These are phyloP conservation scores for Phytophthora constricta DNA, from an alignment of 352 stramenopile genomes.

Conservation along the genomic window DNA sequence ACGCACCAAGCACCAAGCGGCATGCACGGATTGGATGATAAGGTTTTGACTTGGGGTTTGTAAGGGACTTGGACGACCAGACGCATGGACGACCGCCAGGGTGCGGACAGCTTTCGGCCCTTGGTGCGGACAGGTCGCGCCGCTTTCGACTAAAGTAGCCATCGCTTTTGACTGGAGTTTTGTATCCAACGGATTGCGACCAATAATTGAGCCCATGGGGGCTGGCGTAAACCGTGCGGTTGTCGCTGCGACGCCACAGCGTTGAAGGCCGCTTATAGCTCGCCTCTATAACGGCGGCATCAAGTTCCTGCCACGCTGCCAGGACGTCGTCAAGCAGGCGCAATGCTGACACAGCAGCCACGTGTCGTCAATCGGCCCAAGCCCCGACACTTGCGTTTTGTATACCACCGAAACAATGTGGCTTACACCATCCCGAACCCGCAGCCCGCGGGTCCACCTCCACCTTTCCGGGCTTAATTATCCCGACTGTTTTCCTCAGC, in stretches of 20 bases:
- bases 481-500: too few species aligned
- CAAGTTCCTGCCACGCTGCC: too few species aligned
- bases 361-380: too few species aligned
- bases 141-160: constrained; percentile 4
- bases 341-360: too few species aligned
- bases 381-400: neutral
- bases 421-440: neutral
- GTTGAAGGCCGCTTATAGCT: too few species aligned
- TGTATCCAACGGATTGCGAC: constrained; percentile 3
- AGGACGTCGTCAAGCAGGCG: too few species aligned
- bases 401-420: neutral
- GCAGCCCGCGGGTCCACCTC: too few species aligned
- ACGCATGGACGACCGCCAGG: constrained; percentile 26
- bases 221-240: neutral
- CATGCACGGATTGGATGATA: neutral
- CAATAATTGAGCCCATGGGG: too few species aligned
- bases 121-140: neutral
- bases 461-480: too few species aligned
- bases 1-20: constrained; percentile 2
- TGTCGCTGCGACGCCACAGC: too few species aligned
- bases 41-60: constrained; percentile 32
- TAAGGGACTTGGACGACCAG: constrained; percentile 43
- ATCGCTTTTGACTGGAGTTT: constrained; percentile 6
- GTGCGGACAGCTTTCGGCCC: constrained; percentile 10
- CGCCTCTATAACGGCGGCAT: too few species aligned